A percentile compares a stretch with the other conserved stretches of the same genome.
These are phyloP conservation scores for Xylaria castorea DNA, from an alignment of 495 filamentous ascomycete genomes.

Conservation along the genomic window DNA sequence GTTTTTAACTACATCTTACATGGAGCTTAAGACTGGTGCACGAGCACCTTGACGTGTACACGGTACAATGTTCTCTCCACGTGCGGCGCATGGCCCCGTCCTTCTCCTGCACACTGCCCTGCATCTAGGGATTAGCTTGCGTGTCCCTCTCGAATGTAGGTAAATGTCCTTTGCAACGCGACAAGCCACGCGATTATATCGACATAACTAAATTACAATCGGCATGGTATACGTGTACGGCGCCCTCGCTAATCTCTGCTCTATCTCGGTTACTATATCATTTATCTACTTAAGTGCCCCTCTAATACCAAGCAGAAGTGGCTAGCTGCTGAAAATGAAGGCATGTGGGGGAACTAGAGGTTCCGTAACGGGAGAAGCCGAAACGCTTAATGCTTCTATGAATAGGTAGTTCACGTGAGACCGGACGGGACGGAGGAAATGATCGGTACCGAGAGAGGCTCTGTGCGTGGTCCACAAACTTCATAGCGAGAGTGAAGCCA, in stretches of 20 bases:
- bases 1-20: not conserved
- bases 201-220: not conserved
- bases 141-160: constrained; percentile 16
- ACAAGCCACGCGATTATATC: not conserved
- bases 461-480: constrained; percentile 4
- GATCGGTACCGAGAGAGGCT: constrained; percentile 13
- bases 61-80: constrained; percentile 19
- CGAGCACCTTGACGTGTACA: not conserved
- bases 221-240: constrained; percentile 5
- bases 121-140: constrained; percentile 13
- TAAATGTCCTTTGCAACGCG: not conserved
- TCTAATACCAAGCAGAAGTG: not conserved
- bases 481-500: not conserved
- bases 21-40: not conserved
- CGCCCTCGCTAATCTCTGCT: constrained; percentile 9
- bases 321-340: not conserved
- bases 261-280: not conserved
- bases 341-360: not conserved
- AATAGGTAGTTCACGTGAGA: constrained; percentile 14
- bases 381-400: constrained; percentile 11
- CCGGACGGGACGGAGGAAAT: not conserved
- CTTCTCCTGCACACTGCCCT: constrained; percentile 3
- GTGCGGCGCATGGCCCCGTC: constrained; percentile 16
- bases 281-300: not conserved
- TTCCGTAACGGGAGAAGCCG: constrained; percentile 8